Conservation (phyloP, 768 basidiomycete species). For the Leccinum subgranulosum region DNA sequence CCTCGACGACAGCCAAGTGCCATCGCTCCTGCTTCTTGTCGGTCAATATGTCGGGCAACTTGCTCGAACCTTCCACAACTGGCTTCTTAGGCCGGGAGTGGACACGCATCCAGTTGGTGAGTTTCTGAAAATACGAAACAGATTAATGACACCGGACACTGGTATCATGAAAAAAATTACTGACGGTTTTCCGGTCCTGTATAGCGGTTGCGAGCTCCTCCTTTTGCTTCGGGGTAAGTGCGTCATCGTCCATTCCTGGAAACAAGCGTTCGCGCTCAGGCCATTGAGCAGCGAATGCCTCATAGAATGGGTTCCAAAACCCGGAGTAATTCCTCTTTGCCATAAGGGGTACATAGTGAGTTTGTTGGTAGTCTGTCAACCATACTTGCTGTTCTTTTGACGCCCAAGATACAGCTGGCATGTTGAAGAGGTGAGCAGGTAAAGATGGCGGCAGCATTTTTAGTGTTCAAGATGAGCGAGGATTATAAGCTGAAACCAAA, state of each 20-base stretch:
- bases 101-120: neutral
- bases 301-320: neutral
- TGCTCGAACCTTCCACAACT: neutral
- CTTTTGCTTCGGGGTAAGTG: neutral
- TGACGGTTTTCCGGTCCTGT: neutral
- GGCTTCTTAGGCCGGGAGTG: neutral
- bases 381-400: neutral
- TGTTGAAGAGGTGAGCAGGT: neutral
- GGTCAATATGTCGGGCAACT: neutral
- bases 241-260: neutral
- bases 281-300: neutral
- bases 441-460: neutral
- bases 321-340: neutral
- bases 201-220: neutral
- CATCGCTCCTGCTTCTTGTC: neutral
- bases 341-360: neutral
- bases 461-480: neutral
- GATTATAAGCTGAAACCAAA: neutral
- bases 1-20: neutral
- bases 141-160: neutral
- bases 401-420: neutral
- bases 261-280: neutral
- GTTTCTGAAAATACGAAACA: neutral
- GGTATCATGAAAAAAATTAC: neutral
- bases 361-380: neutral